Conservation (phyloP, 108 stramenopile genomes). For the Cyclostephanos invisitatus region DNA sequence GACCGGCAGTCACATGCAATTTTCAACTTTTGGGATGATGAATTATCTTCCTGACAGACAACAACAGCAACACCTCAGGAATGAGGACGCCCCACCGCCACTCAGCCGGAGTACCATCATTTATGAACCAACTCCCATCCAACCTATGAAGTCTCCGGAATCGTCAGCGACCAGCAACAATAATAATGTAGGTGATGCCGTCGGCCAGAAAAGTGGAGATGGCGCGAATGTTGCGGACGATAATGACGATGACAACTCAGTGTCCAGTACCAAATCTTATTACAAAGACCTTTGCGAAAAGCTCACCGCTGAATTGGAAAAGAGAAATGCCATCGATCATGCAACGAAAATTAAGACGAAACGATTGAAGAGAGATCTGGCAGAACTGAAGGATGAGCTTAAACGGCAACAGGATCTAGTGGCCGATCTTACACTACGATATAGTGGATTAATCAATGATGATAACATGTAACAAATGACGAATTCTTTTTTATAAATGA, state of each 20-base stretch:
- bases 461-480: no score
- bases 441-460: no score
- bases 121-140: no score
- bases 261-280: constrained; percentile 12
- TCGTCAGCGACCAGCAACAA: background rate
- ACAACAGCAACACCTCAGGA: background rate
- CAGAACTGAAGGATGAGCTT: constrained; percentile 6
- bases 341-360: background rate
- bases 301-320: constrained; percentile 4
- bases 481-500: no score
- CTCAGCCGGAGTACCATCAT: no score
- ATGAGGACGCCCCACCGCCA: background rate
- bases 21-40: background rate
- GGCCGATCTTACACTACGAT: no score
- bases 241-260: constrained; percentile 1
- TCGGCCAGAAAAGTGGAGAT: background rate
- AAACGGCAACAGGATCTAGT: background rate
- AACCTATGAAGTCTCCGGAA: background rate
- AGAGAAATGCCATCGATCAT: background rate
- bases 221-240: background rate
- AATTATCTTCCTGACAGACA: background rate
- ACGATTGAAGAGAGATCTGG: background rate
- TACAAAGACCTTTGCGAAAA: constrained; percentile 12
- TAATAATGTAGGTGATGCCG: background rate
- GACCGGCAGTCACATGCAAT: background rate